Evolutionary conservation across 2,329 filamentous ascomycete species (phyloP).

Genomic region (Exserohilum turcica): DNA sequence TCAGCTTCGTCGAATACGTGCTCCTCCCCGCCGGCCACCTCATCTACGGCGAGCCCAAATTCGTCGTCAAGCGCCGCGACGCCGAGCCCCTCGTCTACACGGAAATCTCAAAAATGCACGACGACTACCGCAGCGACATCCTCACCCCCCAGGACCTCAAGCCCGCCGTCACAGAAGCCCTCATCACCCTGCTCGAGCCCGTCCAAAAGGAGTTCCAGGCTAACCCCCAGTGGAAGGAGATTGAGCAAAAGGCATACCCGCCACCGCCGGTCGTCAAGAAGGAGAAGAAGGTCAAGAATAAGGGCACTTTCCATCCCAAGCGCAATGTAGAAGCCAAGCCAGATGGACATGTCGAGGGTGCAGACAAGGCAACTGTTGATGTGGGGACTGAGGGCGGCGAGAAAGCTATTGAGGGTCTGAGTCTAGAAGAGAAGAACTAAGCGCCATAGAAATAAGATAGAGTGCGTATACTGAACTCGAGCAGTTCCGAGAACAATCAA

Average conservation of each 20-base stretch:
- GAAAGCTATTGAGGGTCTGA: constrained; percentile 41
- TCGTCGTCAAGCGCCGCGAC: constrained; percentile 68
- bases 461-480: too few relatives aligned
- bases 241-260: constrained; percentile 81
- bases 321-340: constrained; percentile 51
- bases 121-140: constrained; percentile 80
- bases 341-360: constrained; percentile 53
- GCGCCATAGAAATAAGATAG: not conserved
- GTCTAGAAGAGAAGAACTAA: constrained; percentile 39
- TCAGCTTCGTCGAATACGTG: constrained; percentile 86
- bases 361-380: constrained; percentile 49
- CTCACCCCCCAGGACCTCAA: constrained; percentile 88
- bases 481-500: too few relatives aligned
- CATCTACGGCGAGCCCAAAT: constrained; percentile 60
- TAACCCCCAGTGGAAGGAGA: constrained; percentile 78
- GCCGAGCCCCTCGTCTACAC: constrained; percentile 82
- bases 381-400: constrained; percentile 47
- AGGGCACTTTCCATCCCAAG: constrained; percentile 67
- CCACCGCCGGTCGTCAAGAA: constrained; percentile 63
- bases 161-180: constrained; percentile 74
- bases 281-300: constrained; percentile 77
- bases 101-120: constrained; percentile 73
- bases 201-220: constrained; percentile 75
- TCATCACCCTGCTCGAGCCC: constrained; percentile 75
- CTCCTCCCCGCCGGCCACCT: constrained; percentile 78